Conservation (phyloP, 192 early-diverging fungal species). For the Chytriomyces hyalinus region DNA sequence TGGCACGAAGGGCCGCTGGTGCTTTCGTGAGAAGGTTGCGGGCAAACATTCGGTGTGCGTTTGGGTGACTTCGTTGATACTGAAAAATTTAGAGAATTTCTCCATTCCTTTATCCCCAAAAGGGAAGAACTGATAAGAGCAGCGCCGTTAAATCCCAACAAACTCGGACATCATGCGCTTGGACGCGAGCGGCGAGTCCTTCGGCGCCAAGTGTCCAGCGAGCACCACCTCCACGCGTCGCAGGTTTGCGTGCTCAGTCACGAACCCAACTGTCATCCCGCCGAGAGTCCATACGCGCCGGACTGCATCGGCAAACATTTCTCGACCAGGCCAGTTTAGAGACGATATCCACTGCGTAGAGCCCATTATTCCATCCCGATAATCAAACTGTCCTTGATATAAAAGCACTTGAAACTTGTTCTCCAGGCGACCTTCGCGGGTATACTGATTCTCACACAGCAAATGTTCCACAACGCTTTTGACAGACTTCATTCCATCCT, state of each 20-base stretch:
- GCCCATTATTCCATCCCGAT: constrained; percentile 74
- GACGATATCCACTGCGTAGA: constrained; percentile 74
- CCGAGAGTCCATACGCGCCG: constrained; percentile 44
- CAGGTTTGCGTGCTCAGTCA: constrained; percentile 58
- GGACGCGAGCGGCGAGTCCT: constrained; percentile 59
- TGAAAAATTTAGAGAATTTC: too few species aligned
- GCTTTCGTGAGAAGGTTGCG: constrained; percentile 2
- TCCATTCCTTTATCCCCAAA: neutral
- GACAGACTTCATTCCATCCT: constrained; percentile 72
- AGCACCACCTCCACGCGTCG: constrained; percentile 63
- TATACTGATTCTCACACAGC: constrained; percentile 35
- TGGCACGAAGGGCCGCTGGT: neutral
- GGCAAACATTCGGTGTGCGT: neutral
- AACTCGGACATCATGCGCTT: constrained; percentile 54
- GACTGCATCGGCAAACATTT: constrained; percentile 49
- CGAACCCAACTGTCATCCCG: constrained; percentile 61
- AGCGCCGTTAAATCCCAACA: constrained; percentile 27
- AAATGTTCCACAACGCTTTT: constrained; percentile 61
- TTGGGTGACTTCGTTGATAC: too few species aligned
- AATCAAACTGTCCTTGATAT: constrained; percentile 84
- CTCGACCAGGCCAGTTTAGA: constrained; percentile 58
- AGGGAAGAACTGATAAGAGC: neutral
- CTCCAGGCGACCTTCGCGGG: neutral
- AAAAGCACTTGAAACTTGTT: constrained; percentile 58
- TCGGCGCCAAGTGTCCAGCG: constrained; percentile 79